Evolutionary conservation across 2,329 filamentous ascomycete species (phyloP), one percentile per base, ranked within the genome.

Genomic region (Epichloe gansuensis): DNA sequence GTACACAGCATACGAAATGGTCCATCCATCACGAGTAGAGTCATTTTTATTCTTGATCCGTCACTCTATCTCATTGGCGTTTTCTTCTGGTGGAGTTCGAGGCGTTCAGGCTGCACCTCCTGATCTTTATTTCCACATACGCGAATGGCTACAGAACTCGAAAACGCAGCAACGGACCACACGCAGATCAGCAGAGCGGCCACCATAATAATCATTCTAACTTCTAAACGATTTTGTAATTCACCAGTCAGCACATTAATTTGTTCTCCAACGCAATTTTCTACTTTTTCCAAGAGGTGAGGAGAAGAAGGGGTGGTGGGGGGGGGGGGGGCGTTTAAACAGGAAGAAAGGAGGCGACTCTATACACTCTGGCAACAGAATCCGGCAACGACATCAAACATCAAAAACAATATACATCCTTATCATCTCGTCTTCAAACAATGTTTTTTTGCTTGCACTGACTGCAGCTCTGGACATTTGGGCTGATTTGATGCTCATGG

Each of bases 321-420:
- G 17, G 9, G 9, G 8, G 9, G 9, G 8, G 9, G 9, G 8
- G 31, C 8, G 8, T 3, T 25, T 12, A 13, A 52, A 52, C n/a
- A 46, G 39, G 49, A 59, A 55, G 54, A 55, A 53, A 52, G 49
- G 56, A 58, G 57, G 57, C 59, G 45, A 61, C 56, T 61, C 56
- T 57, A 56, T 55, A 57, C 54, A 59, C 48, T 60, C 61, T 63
- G 61, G 60, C 61, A 69, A 68, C 59, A 67, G 66, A 41, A 58
- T 59, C 65, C 48, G 57, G 59, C 56, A 47, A 63, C 62, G 55
- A 55, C 54, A 51, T 44, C 50, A 41, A 52, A 55, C 54, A 51
- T 44, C 50, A 41, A 52, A 51, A 43, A 49, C 45, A 53, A 42
- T 44, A 50, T 40, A 38, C 15, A 34, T 31, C 5, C 13, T 39